Evolutionary conservation across 2,329 filamentous ascomycete genomes (phyloP).

Genomic region (Pochonia chlamydosporia): DNA sequence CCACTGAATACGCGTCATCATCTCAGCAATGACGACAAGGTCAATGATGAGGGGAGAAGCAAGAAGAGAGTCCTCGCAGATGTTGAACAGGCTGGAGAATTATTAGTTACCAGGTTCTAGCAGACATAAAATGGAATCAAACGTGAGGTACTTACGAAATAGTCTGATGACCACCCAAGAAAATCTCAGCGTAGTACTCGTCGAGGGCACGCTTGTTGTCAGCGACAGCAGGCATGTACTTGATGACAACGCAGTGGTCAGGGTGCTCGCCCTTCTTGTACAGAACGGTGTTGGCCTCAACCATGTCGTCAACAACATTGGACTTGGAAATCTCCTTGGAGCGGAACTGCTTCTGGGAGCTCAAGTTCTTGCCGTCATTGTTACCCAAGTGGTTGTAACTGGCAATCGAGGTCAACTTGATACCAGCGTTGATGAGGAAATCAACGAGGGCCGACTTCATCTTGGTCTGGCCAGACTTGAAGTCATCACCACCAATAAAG

Average conservation of each 20-base stretch:
- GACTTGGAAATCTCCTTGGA: constrained; percentile 99
- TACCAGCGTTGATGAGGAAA: constrained; percentile 96
- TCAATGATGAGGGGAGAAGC: constrained; percentile 97
- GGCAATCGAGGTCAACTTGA: constrained; percentile 97
- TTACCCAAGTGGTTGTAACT: constrained; percentile 99
- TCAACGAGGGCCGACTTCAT: constrained; percentile 99
- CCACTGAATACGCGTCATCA: constrained; percentile 99
- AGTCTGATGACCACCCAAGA: constrained; percentile 96
- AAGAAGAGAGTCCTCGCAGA: constrained; percentile 96
- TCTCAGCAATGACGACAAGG: constrained; percentile 84
- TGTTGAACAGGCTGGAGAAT: constrained; percentile 81
- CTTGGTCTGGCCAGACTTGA: constrained; percentile 99
- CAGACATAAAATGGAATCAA: not conserved
- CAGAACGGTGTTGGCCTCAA: constrained; percentile 85
- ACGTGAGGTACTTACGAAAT: constrained; percentile 57
- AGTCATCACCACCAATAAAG: constrained; percentile 97
- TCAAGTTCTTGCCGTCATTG: constrained; percentile 98
- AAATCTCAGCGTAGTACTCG: constrained; percentile 99
- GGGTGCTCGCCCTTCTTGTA: constrained; percentile 93
- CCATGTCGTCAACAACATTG: constrained; percentile 99
- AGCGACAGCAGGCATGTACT: constrained; percentile 98
- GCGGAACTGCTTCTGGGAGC: constrained; percentile 96
- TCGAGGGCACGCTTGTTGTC: constrained; percentile 99
- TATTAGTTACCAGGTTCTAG: constrained; percentile 11
- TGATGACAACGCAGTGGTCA: constrained; percentile 98